Base-by-base conservation (phyloP, 2,329 filamentous ascomycete species). In the Xylaria digitata region DNA sequence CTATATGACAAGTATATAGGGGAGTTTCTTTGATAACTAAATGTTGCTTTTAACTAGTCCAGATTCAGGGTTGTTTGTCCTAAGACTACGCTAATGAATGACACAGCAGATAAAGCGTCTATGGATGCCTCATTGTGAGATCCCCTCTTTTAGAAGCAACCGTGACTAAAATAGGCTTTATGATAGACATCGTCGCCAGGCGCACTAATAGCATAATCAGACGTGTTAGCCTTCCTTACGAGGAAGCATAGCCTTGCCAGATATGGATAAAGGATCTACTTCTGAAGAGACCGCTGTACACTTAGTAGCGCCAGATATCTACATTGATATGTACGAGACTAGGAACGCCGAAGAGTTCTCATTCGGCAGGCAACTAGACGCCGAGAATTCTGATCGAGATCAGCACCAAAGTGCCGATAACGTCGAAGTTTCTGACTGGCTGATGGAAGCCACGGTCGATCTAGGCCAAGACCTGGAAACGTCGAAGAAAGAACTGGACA, bases 401-500 rank as follows among this genome's bases (percentile, higher is more conserved):
- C 23, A 60, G 11, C 23, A 61, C n/a, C 21, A 59, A 26, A 52
- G 23, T 7, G 15, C n/a, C 21, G 46, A 56, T 30, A 45, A 50
- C 42, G 17, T 23, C 9, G 23, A 42, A n/a, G 23, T 1, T 21
- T n/a, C 58, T 2, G 63, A 69, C 54, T 77, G 75, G 75, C 65
- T 76, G 11, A 46, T 19, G 15, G 49, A 54, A 52, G 65, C 70
- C 5, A 69, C 69, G 45, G 64, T 59, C 32, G 52, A 50, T 11
- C 61, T 75, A 45, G 60, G 55, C n/a, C 65, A 69, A 46, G 73
- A 75, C 23, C 64, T 76, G 2, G 69, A 73, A 9, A 72, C 72
- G 6, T 72, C 73, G 1, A 70, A 69, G 52, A 74, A 70, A 23
- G 75, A 77, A 54, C 66, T 76, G 2, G 70, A 72, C n/a, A 68